Percentiles rank a stretch among this genome's conserved stretches.
Evolutionary conservation across 257 asterid species (phyloP).

Genomic region (Marsdenia floribunda): DNA sequence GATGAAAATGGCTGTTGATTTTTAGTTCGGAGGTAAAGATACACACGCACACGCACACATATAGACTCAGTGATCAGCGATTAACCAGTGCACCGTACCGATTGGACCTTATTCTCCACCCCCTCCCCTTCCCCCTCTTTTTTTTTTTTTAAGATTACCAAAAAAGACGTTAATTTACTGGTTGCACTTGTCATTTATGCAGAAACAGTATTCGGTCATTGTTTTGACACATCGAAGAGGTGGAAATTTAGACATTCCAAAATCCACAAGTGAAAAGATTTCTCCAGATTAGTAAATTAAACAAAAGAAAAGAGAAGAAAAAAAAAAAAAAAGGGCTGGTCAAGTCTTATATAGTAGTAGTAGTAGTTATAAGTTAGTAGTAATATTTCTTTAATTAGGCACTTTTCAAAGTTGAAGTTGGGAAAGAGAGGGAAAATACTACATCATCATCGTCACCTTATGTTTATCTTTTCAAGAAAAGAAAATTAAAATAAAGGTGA

Average conservation of each 20-base stretch:
- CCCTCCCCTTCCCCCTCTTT: too few relatives aligned
- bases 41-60: not conserved
- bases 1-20: not conserved
- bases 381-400: not conserved
- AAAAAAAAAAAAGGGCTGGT: not conserved
- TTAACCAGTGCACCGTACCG: not conserved
- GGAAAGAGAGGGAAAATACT: not conserved
- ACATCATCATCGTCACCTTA: not conserved
- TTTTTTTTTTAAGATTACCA: not conserved
- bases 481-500: not conserved
- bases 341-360: not conserved
- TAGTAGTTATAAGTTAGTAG: not conserved
- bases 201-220: not conserved
- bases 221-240: not conserved
- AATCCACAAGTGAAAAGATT: not conserved
- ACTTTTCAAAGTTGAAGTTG: not conserved
- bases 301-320: not conserved
- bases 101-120: not conserved
- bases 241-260: not conserved
- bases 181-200: not conserved
- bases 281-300: not conserved
- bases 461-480: not conserved
- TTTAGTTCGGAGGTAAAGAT: not conserved
- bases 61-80: not conserved
- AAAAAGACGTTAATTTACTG: not conserved